These are phyloP conservation scores for Ceriops zippeliana DNA, from an alignment of 345 rosid genomes.

Conservation along the genomic window DNA sequence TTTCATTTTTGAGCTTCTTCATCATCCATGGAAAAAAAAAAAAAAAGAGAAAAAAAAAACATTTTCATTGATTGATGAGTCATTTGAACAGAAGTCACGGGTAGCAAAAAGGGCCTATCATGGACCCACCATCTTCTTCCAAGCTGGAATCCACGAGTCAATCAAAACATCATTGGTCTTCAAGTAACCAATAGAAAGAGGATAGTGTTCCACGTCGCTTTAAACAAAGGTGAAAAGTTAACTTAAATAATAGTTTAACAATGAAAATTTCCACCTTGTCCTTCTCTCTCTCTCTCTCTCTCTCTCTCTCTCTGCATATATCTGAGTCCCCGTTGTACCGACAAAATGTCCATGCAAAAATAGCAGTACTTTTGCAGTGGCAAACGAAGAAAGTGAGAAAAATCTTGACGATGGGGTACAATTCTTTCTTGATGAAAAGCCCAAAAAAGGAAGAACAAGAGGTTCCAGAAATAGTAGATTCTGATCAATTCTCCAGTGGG, in stretches of 20 bases:
- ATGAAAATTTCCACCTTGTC: background rate
- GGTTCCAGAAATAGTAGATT: slow-evolving; percentile 19
- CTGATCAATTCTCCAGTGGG: slow-evolving; percentile 7
- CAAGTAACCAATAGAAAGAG: slow-evolving; percentile 24
- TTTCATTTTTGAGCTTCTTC: background rate
- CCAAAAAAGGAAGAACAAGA: slow-evolving; percentile 43
- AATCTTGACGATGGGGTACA: slow-evolving; percentile 22
- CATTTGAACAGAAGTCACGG: background rate
- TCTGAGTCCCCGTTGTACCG: background rate
- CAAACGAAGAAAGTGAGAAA: background rate
- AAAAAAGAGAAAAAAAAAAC: too few species aligned
- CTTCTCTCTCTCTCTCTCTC: background rate
- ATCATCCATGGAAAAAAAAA: too few species aligned
- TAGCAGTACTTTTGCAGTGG: too few species aligned
- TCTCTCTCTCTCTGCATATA: background rate
- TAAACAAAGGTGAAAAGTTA: background rate
- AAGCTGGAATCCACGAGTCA: slow-evolving; percentile 20
- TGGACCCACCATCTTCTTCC: slow-evolving; percentile 12
- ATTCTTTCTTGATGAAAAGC: slow-evolving; percentile 34
- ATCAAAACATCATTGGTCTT: slow-evolving; percentile 3
- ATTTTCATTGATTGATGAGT: too few species aligned
- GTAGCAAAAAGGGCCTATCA: background rate
- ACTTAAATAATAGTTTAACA: background rate
- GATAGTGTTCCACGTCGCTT: slow-evolving; percentile 35
- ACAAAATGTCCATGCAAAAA: slow-evolving; percentile 2